Conservation (phyloP, 371 early-diverging fungal species). For the Mucor piriformis region DNA sequence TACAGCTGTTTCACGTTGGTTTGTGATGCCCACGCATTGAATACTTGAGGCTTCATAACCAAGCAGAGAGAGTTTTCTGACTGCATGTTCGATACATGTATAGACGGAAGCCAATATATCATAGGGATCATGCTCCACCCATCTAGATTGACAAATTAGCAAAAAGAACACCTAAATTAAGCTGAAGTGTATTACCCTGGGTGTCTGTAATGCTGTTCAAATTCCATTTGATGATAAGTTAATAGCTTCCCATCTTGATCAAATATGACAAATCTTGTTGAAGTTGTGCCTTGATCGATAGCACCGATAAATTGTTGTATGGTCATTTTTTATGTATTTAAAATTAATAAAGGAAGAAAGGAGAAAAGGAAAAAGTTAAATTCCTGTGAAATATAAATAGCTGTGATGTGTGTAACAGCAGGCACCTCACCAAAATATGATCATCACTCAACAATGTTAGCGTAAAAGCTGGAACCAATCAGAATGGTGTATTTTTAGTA, state of each 20-base stretch:
- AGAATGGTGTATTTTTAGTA: neutral
- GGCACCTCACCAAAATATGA: no score
- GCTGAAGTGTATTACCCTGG: slow-evolving; percentile 64
- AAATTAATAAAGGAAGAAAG: slow-evolving; percentile 8
- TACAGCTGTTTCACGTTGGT: slow-evolving; percentile 94
- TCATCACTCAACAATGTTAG: neutral
- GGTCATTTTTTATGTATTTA: slow-evolving; percentile 9
- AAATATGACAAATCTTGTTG: slow-evolving; percentile 90
- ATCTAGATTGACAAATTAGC: slow-evolving; percentile 41
- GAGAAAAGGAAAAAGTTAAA: slow-evolving; percentile 7
- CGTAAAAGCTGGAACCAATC: neutral
- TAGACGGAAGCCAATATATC: slow-evolving; percentile 77
- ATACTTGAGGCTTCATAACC: slow-evolving; percentile 68
- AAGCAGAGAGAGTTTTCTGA: slow-evolving; percentile 61
- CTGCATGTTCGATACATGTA: slow-evolving; percentile 72
- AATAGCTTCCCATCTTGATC: slow-evolving; percentile 74
- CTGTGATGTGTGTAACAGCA: neutral
- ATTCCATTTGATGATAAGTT: slow-evolving; percentile 79
- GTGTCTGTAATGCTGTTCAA: slow-evolving; percentile 72
- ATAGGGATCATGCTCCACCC: slow-evolving; percentile 91
- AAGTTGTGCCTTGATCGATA: slow-evolving; percentile 94
- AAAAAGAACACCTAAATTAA: neutral
- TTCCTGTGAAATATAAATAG: neutral
- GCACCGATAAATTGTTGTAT: slow-evolving; percentile 73
- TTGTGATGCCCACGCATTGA: slow-evolving; percentile 88